A percentile compares a stretch with the other conserved stretches of the same genome.
These are phyloP conservation scores for Linum tenue DNA, from an alignment of 345 rosid genomes.

Conservation along the genomic window DNA sequence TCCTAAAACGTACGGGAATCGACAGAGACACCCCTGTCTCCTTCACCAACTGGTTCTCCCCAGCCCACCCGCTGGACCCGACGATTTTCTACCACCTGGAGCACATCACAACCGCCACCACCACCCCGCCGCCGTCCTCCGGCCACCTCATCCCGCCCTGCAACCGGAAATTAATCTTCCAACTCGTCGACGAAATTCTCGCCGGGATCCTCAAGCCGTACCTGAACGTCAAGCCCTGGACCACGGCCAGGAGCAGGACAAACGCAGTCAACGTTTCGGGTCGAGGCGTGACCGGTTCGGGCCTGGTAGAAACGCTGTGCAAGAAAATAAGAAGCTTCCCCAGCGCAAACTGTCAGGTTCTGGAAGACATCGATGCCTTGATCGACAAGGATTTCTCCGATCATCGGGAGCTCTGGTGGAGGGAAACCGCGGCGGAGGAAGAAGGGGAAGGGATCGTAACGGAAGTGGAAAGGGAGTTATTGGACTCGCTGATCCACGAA, in stretches of 20 bases:
- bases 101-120: not conserved
- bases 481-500: conserved; percentile 45
- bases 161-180: conserved; percentile 59
- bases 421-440: conserved; percentile 23
- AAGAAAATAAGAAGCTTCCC: conserved; percentile 35
- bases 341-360: conserved; percentile 40
- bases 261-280: not conserved
- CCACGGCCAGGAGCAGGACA: not conserved
- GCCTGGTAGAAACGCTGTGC: conserved; percentile 29
- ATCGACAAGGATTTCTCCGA: conserved; percentile 42
- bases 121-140: not conserved
- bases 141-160: conserved; percentile 33
- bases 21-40: not conserved
- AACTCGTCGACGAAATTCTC: conserved; percentile 55
- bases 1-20: not conserved
- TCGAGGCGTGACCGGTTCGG: conserved; percentile 26
- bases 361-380: conserved; percentile 57
- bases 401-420: conserved; percentile 8
- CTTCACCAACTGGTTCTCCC: not conserved
- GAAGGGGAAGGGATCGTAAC: conserved; percentile 47
- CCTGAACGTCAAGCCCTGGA: conserved; percentile 46
- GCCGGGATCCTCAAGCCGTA: conserved; percentile 44
- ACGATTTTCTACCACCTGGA: conserved; percentile 3
- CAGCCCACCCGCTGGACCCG: conserved; percentile 1
- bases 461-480: conserved; percentile 40